These are phyloP conservation scores for Phytophthora ramorum DNA, from an alignment of 352 stramenopile species.

Conservation along the genomic window DNA sequence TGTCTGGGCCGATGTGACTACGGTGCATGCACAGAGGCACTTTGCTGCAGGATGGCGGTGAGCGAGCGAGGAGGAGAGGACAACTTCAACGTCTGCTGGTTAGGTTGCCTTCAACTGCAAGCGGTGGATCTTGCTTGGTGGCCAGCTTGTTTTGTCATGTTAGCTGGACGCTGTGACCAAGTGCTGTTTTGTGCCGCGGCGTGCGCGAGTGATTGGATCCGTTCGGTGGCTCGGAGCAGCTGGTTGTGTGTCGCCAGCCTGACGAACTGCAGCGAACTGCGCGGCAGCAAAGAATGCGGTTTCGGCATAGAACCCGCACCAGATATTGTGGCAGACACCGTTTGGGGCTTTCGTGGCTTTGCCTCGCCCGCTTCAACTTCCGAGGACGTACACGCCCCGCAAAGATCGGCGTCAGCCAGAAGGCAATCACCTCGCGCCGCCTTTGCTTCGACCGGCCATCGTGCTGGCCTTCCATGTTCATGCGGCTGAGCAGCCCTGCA, in stretches of 20 bases:
- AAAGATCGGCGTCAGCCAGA: background rate
- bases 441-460: no score
- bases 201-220: no score
- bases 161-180: no score
- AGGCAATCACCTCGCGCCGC: background rate
- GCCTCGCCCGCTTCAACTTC: constrained; percentile 4
- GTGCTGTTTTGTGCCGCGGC: no score
- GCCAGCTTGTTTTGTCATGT: no score
- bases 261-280: constrained; percentile 5
- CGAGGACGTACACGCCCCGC: constrained; percentile 3
- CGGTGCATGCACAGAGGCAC: no score
- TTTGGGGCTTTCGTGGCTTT: background rate
- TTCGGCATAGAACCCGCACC: background rate
- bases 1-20: background rate
- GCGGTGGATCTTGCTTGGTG: no score
- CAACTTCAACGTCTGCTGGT: background rate
- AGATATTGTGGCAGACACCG: background rate
- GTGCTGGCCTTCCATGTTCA: constrained; percentile 3
- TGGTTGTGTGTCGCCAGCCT: background rate
- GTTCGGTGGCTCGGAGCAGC: no score
- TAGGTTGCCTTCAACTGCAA: background rate
- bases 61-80: no score
- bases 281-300: constrained; percentile 1
- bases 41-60: no score
- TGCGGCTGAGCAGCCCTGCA: background rate